Base-by-base conservation (phyloP, 1,284 basidiomycete species). In the Apiotrichum siamense region DNA sequence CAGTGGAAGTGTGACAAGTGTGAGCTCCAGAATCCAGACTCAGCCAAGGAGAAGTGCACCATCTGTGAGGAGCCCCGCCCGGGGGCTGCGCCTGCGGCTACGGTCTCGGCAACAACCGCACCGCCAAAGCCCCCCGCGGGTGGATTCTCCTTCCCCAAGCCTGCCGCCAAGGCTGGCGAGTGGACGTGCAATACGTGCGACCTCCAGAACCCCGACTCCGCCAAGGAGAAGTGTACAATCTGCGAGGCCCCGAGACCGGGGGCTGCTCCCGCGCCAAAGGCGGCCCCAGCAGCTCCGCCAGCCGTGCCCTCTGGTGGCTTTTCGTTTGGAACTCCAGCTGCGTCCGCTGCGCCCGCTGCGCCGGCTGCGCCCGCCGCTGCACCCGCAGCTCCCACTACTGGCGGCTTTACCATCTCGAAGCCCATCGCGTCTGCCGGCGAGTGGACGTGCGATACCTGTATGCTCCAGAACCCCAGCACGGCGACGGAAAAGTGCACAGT, bases 111-210 rank as follows among this genome's bases (percentile, higher is more conserved):
- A 1, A 27, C 44, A 1, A n/a, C 54, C 9, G 36, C 42, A 15
- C 39, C 38, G 17, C 42, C 49, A 4, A 11, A 32, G 37, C 44
- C 15, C 29, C 52, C n/a, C 15, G 24, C 46, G 3, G 49, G 43
- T 12, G 49, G 43, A 3, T 47, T 50, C 44, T 25, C 33, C n/a
- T 50, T 55, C 26, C 26, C 26, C n/a, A 20, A 31, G 24, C 21
- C 42, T 21, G 23, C 35, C 23, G 36, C 41, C 6, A n/a, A 35
- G 27, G 25, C 27, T 2, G 44, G 26, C n/a, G 47, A 58, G 10
- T 82, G 80, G 81, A 73, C 53, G 15, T 83, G 81, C 58, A 63
- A 64, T 1, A 48, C 64, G 17, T 83, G 81, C 50, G 73, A 71
- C 66, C 59, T 81, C 29, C 65, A 74, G 42, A 83, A 81, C 58